Percentiles rank a stretch among this genome's conserved stretches.
Evolutionary conservation across 495 filamentous ascomycete genomes (phyloP).

Genomic region (Aspergillus mulundensis): DNA sequence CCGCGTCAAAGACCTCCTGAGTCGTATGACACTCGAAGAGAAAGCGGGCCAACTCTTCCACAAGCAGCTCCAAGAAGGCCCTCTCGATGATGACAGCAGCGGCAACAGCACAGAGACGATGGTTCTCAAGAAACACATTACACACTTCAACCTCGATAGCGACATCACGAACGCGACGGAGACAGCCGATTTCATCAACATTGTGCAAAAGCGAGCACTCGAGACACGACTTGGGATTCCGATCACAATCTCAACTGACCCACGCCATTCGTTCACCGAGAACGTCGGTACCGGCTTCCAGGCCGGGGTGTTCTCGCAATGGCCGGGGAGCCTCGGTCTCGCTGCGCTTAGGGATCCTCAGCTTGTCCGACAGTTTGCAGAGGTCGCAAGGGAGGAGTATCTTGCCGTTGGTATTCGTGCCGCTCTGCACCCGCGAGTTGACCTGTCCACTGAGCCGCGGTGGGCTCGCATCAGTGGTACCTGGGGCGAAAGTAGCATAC

Average conservation of each 20-base stretch:
- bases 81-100: not conserved
- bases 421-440: constrained; percentile 35
- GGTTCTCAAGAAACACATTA: not conserved
- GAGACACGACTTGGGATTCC: constrained; percentile 6
- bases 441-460: constrained; percentile 33
- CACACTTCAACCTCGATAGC: constrained; percentile 5
- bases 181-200: constrained; percentile 5
- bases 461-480: constrained; percentile 28
- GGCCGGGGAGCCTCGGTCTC: not conserved
- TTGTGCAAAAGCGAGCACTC: not conserved
- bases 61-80: not conserved
- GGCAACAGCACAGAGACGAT: not conserved
- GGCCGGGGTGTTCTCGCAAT: constrained; percentile 1
- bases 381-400: not conserved
- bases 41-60: constrained; percentile 12
- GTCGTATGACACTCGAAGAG: constrained; percentile 7
- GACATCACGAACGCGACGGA: not conserved
- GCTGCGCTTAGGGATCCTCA: not conserved
- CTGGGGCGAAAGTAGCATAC: constrained; percentile 28
- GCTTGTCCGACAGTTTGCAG: not conserved
- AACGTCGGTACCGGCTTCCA: constrained; percentile 4
- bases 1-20: constrained; percentile 1
- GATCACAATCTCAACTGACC: constrained; percentile 3
- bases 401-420: constrained; percentile 4
- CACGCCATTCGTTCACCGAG: not conserved